Percentiles rank a stretch among this genome's conserved stretches.
These are phyloP conservation scores for Candida suzukii DNA, from an alignment of 805 yeast genomes.

Conservation along the genomic window DNA sequence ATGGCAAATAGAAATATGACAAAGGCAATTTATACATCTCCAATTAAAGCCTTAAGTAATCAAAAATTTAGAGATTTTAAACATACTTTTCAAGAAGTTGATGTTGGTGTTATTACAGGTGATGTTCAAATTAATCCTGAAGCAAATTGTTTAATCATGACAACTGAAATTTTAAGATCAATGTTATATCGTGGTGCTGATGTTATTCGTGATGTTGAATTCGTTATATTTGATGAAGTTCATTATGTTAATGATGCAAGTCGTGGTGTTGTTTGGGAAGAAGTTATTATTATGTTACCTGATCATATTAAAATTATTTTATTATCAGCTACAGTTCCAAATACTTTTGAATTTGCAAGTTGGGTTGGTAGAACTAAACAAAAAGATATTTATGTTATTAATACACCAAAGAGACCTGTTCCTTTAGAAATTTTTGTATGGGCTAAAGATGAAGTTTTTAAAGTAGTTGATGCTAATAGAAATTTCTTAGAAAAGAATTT, in stretches of 20 bases:
- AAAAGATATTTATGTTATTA: conserved; percentile 91
- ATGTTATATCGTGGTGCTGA: conserved; percentile 98
- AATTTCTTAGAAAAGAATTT: conserved; percentile 62
- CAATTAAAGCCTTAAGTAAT: conserved; percentile 84
- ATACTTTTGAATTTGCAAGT: conserved; percentile 93
- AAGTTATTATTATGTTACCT: conserved; percentile 95
- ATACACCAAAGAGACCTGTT: conserved; percentile 94
- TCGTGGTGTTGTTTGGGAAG: conserved; percentile 99
- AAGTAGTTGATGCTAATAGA: conserved; percentile 69
- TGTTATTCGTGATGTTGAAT: conserved; percentile 91
- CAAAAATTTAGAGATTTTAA: conserved; percentile 87
- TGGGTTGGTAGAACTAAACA: conserved; percentile 98
- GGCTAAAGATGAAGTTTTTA: conserved; percentile 69
- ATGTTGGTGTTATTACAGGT: conserved; percentile 93
- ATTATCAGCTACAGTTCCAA: conserved; percentile 97
- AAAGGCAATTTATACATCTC: conserved; percentile 92
- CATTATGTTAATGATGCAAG: conserved; percentile 96
- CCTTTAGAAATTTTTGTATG: conserved; percentile 84
- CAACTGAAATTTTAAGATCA: conserved; percentile 90
- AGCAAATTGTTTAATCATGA: conserved; percentile 94
- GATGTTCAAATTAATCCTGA: conserved; percentile 97
- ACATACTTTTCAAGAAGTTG: conserved; percentile 69
- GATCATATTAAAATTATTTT: conserved; percentile 90
- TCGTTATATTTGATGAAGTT: conserved; percentile 95
- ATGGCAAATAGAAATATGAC: conserved; percentile 96